Evolutionary conservation across 345 rosid species (phyloP), one percentile per base, ranked within the genome.

Genomic region (Melastoma malabathricum): DNA sequence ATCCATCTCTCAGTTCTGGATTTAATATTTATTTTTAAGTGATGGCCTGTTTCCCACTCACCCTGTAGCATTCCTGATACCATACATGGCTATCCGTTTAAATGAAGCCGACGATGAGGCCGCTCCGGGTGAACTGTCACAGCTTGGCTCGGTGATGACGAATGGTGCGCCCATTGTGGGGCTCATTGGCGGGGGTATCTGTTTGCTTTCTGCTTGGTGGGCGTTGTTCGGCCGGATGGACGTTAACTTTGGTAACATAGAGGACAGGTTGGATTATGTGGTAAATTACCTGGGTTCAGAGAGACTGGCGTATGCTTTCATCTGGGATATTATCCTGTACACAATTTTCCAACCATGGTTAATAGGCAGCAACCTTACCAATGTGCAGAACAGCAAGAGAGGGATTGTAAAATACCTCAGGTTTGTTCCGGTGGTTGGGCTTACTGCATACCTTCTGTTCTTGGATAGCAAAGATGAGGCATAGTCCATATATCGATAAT

Each of bases 311-410:
- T 84, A 87, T 62, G 95, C 96, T 15, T 87, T 86, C 75, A 70
- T 87, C 23, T 87, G 96, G 95, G 95, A 92, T 74, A 77, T 92
- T 25, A 58, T 73, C 64, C 68, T 92, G 5, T 87, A 92, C 80
- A 74, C 68, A 44, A 51, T 84, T 50, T 92, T 92, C 68, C 98
- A 92, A 83, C 95, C 88, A n/a, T 87, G 93, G 98, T 58, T 92
- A 70, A 84, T 84, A 1, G 93, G 88, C 53, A 95, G 79, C 44
- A 87, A 92, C 74, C 68, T 87, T 48, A 73, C 49, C 59, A 92
- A 80, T 50, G 70, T 82, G 54, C 66, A 74, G 72, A 63, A 70
- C 67, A 69, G 63, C 60, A 84, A 76, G 70, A 61, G 65, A 15
- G 69, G 50, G 43, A 25, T 75, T 38, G 76, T 87, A 58, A 80